These are phyloP conservation scores for Collybia sp. DNA, from an alignment of 768 basidiomycete species.

Conservation along the genomic window DNA sequence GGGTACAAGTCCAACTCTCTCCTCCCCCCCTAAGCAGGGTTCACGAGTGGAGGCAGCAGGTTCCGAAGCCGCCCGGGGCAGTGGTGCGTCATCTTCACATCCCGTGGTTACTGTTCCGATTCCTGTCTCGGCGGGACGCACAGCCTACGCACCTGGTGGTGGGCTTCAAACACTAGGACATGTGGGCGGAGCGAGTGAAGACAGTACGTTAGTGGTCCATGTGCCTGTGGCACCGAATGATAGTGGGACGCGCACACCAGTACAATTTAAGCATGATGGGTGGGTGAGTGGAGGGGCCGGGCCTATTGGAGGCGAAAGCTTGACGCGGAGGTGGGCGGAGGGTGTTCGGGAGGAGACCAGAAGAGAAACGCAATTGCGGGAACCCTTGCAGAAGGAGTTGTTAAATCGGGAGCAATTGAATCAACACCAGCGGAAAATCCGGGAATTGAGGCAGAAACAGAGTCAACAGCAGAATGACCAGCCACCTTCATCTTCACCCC, in stretches of 20 bases:
- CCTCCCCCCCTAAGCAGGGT: too few species aligned
- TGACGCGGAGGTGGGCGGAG: conserved; percentile 44
- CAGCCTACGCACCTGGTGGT: too few species aligned
- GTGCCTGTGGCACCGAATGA: conserved; percentile 17
- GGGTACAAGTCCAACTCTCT: too few species aligned
- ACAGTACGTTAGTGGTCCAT: conserved; percentile 20
- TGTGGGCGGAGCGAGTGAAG: background rate
- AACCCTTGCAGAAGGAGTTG: too few species aligned
- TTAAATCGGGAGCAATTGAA: too few species aligned
- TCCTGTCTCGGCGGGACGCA: background rate
- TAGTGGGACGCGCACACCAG: conserved; percentile 11
- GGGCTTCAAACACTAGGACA: background rate
- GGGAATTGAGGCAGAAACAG: too few species aligned
- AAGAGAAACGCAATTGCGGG: background rate
- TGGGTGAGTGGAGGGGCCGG: conserved; percentile 5
- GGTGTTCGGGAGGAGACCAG: conserved; percentile 28
- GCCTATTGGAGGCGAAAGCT: background rate
- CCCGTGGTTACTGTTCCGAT: background rate
- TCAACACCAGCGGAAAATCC: too few species aligned
- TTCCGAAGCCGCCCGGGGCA: too few species aligned
- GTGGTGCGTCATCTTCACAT: too few species aligned
- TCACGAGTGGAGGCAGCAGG: too few species aligned
- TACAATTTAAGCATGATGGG: conserved; percentile 18
- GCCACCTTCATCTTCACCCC: too few species aligned
- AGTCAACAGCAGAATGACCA: too few species aligned